Conservation (phyloP, 805 yeast genomes). For the Candida methanosorbosa region DNA sequence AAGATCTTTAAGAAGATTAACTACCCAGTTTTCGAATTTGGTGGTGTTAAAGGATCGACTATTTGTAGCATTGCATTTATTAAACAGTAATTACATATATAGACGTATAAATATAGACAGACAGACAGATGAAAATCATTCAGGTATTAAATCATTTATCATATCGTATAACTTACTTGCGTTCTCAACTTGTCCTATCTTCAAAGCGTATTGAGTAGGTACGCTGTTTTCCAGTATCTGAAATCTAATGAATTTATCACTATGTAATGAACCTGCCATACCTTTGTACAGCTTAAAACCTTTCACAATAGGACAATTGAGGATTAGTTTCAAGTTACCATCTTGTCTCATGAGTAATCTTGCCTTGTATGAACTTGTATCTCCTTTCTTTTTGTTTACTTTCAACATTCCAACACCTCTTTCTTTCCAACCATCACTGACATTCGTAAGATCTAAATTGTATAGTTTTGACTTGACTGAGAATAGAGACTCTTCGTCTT, state of each 20-base stretch:
- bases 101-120: conserved; percentile 2
- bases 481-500: conserved; percentile 63
- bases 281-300: conserved; percentile 67
- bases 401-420: conserved; percentile 87
- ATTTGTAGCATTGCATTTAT: conserved; percentile 81
- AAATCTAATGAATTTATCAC: conserved; percentile 78
- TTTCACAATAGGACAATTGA: conserved; percentile 61
- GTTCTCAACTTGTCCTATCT: conserved; percentile 53
- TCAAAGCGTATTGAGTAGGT: conserved; percentile 80
- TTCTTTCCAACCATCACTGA: conserved; percentile 87
- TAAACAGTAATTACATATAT: conserved; percentile 16
- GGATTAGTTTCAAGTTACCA: conserved; percentile 72
- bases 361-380: conserved; percentile 30
- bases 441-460: conserved; percentile 55
- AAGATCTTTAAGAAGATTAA: conserved; percentile 55
- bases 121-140: too few relatives aligned
- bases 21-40: conserved; percentile 82
- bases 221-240: conserved; percentile 53
- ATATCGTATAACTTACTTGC: conserved; percentile 51
- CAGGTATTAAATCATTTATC: conserved; percentile 29
- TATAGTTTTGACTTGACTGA: conserved; percentile 74
- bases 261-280: conserved; percentile 73
- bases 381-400: conserved; percentile 39
- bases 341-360: conserved; percentile 89
- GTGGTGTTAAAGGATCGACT: conserved; percentile 83